Evolutionary conservation across 2,329 filamentous ascomycete genomes (phyloP), one percentile per base, ranked within the genome.

Genomic region (Gremmenia infestans): DNA sequence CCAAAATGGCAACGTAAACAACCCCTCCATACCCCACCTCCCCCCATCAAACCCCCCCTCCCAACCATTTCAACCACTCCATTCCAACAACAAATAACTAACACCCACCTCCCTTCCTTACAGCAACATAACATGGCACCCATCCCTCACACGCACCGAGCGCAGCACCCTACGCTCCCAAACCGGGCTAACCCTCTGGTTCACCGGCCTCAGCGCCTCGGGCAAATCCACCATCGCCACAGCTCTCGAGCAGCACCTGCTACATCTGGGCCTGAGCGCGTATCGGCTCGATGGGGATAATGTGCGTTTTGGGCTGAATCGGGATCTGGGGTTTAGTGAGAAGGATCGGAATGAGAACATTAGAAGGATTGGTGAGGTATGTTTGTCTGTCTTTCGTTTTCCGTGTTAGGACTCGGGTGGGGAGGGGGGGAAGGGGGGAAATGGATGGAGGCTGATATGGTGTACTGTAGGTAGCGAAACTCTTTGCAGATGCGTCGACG

Each of bases 281-380:
- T 99, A 99, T 82, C 86, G 94, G 52, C 86, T 99, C 32, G 94
- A 99, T 75, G 94, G 93, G 69, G 94, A 99, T 82, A 99, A 99
- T 76, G 88, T 99, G 64, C 93, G 94, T 59, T 97, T 97, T 77
- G 94, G 94, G 15, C 81, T 99, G 65, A 99, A 97, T 84, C 96
- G 95, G 76, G 93, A 97, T 77, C 82, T 99, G 11, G 93, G 93
- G 15, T 99, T 97, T 79, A 88, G 85, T 62, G 93, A 96, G 71
- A 84, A 85, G 70, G 92, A 97, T 78, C 86, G 94, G 66, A 95
- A 93, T 72, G 94, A 99, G 81, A 99, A 99, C 78, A 99, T 99
- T 71, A 86, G 94, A 59, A 86, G 94, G 62, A 97, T 99, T 69
- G 91, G 89, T 53, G 93, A 99, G 80, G 80, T 81, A 60, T 43